A percentile compares a stretch with the other conserved stretches of the same genome.
These are phyloP conservation scores for Oxytropis ochrocephala DNA, from an alignment of 306 rosid species.

Conservation along the genomic window DNA sequence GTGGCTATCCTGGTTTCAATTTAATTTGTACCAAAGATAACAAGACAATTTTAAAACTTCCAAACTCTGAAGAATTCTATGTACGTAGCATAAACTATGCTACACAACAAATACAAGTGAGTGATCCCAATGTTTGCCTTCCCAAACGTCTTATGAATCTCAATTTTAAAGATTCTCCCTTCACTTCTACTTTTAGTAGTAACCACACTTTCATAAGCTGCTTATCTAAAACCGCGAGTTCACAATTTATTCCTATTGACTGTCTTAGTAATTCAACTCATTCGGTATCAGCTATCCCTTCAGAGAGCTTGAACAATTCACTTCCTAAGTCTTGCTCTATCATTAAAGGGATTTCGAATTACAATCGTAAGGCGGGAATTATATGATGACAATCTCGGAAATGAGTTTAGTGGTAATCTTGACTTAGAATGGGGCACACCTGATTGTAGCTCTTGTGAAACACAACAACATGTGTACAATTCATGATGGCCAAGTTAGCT, in stretches of 20 bases:
- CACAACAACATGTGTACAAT: conserved; percentile 28
- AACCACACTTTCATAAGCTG: conserved; percentile 62
- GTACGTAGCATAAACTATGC: conserved; percentile 49
- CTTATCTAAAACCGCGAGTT: conserved; percentile 26
- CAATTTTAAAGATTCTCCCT: conserved; percentile 57
- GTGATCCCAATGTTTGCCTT: conserved; percentile 55
- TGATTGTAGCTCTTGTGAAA: conserved; percentile 52
- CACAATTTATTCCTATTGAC: conserved; percentile 35
- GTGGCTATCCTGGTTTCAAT: conserved; percentile 73
- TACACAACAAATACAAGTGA: conserved; percentile 46
- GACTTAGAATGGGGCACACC: conserved; percentile 54
- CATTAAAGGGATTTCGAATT: conserved; percentile 22
- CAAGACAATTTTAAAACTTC: conserved; percentile 38
- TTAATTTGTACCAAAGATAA: conserved; percentile 38
- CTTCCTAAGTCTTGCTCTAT: conserved; percentile 36
- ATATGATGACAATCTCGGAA: conserved; percentile 12
- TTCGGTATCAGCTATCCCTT: conserved; percentile 51
- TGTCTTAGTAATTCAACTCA: conserved; percentile 61
- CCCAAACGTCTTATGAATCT: conserved; percentile 47
- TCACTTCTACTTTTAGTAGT: conserved; percentile 23
- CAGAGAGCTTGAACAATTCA: conserved; percentile 22
- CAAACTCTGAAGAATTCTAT: conserved; percentile 43
- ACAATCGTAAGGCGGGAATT: conserved; percentile 31
- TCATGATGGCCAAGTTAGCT: no score
- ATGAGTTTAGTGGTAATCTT: conserved; percentile 36